Base-by-base conservation (phyloP, 768 basidiomycete genomes). In the Amanita molliuscula region DNA sequence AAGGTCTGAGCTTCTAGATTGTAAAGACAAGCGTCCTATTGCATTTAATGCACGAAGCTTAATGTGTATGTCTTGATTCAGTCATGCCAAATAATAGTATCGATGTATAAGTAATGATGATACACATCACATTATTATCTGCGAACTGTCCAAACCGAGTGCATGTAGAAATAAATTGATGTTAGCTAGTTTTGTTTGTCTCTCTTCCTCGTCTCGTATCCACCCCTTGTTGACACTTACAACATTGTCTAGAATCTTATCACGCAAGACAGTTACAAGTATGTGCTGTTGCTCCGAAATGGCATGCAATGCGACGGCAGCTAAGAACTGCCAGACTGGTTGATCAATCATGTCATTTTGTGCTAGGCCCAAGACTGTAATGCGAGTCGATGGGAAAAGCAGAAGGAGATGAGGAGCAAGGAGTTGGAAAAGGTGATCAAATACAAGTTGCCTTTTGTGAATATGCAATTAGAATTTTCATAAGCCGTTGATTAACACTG, bases 281-380 rank as follows among this genome's bases (percentile, higher is more conserved):
- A 80, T 70, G 55, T 89, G 87, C 62, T 98, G 95, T 64, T 99
- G 91, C 56, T 91, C 85, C 37, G 80, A 73, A 43, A 79, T 78
- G 10, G 91, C 88, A 56, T 87, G 84, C 35, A 94, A 74, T 2
- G 93, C 94, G 44, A 98, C 68, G 1, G 90, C 82, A 6, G 92
- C 89, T 31, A 96, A 76, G 74, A 93, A 89, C 62, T 88, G 85
- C 92, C 93, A 96, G n/a, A 91, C 88, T 11, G 87, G 88, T 63
- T 88, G 87, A 66, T 95, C 91, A 48, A 86, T 73, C 51, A 77
- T 72, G 61, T 88, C 86, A 28, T 75, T 73, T 1, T 74, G 67
- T 15, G 68, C 53, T 34, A 65, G 67, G 25, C 66, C 66, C 13
- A 61, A 66, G 51, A 72, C 62, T 44, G 81, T 56, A 47, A 73